Conservation (phyloP, 495 filamentous ascomycete genomes). For the Xylaria venustula region DNA sequence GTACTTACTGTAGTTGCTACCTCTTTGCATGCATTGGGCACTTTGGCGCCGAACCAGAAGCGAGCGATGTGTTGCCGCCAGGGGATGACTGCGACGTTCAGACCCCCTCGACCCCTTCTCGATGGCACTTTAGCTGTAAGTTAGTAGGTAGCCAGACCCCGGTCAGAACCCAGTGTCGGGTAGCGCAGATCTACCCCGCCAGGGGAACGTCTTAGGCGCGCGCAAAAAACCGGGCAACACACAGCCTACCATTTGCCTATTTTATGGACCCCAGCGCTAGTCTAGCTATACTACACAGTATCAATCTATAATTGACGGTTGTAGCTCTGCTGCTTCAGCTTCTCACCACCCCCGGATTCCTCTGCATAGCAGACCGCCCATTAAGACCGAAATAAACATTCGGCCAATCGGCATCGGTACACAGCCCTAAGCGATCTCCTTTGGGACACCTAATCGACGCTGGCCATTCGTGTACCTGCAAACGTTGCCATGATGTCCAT, state of each 20-base stretch:
- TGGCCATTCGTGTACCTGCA: background rate
- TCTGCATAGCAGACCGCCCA: background rate
- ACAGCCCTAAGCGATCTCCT: background rate
- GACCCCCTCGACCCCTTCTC: background rate
- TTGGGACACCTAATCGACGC: background rate
- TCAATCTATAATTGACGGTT: constrained; percentile 3
- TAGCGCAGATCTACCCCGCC: background rate
- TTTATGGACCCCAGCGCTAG: background rate
- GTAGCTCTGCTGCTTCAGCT: constrained; percentile 2
- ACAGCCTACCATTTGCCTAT: constrained; percentile 8
- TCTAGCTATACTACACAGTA: background rate
- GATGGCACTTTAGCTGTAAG: too few relatives aligned
- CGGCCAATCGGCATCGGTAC: background rate
- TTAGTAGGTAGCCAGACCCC: too few relatives aligned
- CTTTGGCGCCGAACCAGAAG: constrained; percentile 9
- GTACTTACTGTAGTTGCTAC: background rate
- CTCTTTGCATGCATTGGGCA: background rate
- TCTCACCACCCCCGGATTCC: background rate
- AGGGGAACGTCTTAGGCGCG: constrained; percentile 2
- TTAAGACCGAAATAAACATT: constrained; percentile 4
- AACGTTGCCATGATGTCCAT: constrained; percentile 1
- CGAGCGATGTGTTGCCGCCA: background rate
- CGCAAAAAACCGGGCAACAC: constrained; percentile 6
- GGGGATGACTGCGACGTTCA: background rate
- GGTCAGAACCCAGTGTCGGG: background rate